Evolutionary conservation across 2,329 filamentous ascomycete genomes (phyloP).

Genomic region (Aspergillus pseudoviridinutans): DNA sequence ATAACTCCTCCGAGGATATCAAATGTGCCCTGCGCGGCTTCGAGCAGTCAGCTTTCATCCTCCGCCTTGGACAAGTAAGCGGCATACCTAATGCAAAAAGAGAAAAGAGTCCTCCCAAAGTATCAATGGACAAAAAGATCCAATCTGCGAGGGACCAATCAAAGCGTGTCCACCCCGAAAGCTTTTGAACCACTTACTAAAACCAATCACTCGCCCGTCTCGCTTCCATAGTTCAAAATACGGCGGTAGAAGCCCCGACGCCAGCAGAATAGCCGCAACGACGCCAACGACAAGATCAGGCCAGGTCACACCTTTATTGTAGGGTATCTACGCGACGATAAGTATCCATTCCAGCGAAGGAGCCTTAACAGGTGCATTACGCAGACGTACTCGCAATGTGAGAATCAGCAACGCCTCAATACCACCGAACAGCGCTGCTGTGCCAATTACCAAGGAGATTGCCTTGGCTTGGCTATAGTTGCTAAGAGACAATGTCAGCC

Average conservation of each 20-base stretch:
- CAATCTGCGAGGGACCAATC: slow-evolving; percentile 37
- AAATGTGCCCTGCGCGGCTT: slow-evolving; percentile 58
- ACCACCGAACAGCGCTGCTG: slow-evolving; percentile 47
- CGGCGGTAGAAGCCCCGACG: slow-evolving; percentile 55
- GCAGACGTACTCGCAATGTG: slow-evolving; percentile 47
- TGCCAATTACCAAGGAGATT: slow-evolving; percentile 36
- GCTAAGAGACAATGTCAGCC: slow-evolving; percentile 16
- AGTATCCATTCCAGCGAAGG: neutral
- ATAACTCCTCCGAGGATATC: slow-evolving; percentile 58
- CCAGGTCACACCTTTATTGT: slow-evolving; percentile 50
- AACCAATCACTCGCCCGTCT: slow-evolving; percentile 57
- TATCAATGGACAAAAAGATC: slow-evolving; percentile 59
- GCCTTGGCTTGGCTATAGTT: slow-evolving; percentile 46
- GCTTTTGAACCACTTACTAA: slow-evolving; percentile 42
- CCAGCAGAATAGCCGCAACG: slow-evolving; percentile 55
- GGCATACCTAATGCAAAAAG: slow-evolving; percentile 56
- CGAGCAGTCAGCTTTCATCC: slow-evolving; percentile 12
- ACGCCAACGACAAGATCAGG: slow-evolving; percentile 57
- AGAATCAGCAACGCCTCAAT: slow-evolving; percentile 56
- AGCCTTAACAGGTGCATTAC: neutral
- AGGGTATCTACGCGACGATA: slow-evolving; percentile 45
- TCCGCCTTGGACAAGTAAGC: neutral
- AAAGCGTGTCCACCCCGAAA: neutral
- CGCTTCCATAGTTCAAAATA: slow-evolving; percentile 62
- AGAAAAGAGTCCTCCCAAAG: slow-evolving; percentile 59